Conservation (phyloP, 352 stramenopile species). For the Sclerospora graminicola region DNA sequence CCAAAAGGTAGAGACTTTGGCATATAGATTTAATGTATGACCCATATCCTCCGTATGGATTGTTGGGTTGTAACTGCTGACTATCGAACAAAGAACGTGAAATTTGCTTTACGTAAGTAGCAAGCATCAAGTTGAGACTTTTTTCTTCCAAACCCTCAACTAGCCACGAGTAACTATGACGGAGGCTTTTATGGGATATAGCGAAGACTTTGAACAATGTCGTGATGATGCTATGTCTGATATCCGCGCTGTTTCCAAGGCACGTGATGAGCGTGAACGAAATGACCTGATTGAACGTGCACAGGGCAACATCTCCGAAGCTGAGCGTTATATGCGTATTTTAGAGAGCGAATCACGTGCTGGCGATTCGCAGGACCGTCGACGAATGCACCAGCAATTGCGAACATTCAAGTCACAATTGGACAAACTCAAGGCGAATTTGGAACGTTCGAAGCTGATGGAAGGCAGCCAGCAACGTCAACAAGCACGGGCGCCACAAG, state of each 20-base stretch:
- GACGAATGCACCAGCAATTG: conserved; percentile 79
- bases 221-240: conserved; percentile 64
- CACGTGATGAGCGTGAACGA: conserved; percentile 23
- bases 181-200: conserved; percentile 70
- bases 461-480: conserved; percentile 60
- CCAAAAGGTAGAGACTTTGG: conserved; percentile 4
- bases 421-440: conserved; percentile 78
- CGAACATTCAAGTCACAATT: conserved; percentile 77
- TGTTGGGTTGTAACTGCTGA: conserved; percentile 29
- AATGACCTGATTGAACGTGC: conserved; percentile 42
- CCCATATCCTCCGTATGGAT: conserved; percentile 17
- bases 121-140: background rate
- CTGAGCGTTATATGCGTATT: conserved; percentile 77
- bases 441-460: conserved; percentile 71
- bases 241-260: conserved; percentile 52
- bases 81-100: conserved; percentile 7
- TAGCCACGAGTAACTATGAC: conserved; percentile 33
- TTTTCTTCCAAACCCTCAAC: background rate
- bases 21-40: conserved; percentile 10
- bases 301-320: conserved; percentile 62
- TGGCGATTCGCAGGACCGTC: conserved; percentile 65
- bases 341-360: conserved; percentile 74
- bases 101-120: no score
- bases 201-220: conserved; percentile 79
- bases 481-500: conserved; percentile 31